Evolutionary conservation across 2,329 filamentous ascomycete species (phyloP), one percentile per base, ranked within the genome.

Genomic region (Diaporthe velutina): DNA sequence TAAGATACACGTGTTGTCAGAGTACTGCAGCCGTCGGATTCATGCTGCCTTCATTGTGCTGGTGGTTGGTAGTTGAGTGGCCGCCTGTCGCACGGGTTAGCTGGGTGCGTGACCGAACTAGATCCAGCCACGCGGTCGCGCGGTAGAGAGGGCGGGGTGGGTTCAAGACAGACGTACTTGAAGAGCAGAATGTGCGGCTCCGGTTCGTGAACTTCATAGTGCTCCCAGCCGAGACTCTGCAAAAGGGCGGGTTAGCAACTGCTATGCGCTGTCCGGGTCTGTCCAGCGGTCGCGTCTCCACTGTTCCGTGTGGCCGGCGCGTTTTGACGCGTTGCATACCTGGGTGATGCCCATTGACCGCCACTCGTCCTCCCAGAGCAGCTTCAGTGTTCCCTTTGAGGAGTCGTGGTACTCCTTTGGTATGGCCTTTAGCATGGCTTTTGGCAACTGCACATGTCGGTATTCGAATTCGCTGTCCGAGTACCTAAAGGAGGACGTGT

Each of bases 361-460:
- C 97, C 97, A 99, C 86, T 99, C 97, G 78, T 98, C 96, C 84
- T 99, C 97, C 96, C 96, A 98, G 76, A 99, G 87, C 79, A 99
- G 87, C 88, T 98, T 99, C 84, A 99, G 86, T 8, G 96, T 98
- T 76, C 97, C 97, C 85, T 98, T 95, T 70, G 91, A 87, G 68
- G 92, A 90, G 84, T 98, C 96, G 82, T 98, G 96, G 85, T 98
- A 98, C 50, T 98, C 96, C 83, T 96, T 93, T 28, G 97, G 97
- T 79, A 99, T 98, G 54, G 91, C 94, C 86, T 98, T 98, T 78
- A 99, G 92, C 97, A 99, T 99, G 79, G 95, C 93, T 86, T 99
- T 99, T 57, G 97, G 97, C 40, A 99, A 91, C 85, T 98, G 96
- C 74, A 99, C 97, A 85, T 99, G 97, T 78, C 97, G 94, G 86